These are phyloP conservation scores for Neoboletus subvelutipes DNA, from an alignment of 768 basidiomycete species.

Conservation along the genomic window DNA sequence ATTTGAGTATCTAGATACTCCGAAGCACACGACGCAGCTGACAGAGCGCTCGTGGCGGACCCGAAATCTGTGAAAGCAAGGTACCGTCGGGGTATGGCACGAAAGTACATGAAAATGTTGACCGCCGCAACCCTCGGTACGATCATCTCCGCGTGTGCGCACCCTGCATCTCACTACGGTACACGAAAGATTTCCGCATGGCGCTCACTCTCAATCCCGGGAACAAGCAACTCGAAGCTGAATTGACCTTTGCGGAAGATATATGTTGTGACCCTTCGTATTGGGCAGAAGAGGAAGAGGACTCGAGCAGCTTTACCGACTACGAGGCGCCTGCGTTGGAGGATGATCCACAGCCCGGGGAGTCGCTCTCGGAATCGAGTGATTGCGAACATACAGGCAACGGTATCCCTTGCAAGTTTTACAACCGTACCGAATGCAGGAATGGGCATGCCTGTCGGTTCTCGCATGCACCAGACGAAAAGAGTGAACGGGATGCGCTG, in stretches of 20 bases:
- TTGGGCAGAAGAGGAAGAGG: neutral
- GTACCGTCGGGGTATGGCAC: slow-evolving; percentile 35
- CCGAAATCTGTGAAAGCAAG: slow-evolving; percentile 36
- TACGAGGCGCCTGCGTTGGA: slow-evolving; percentile 14
- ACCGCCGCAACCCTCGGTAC: slow-evolving; percentile 26
- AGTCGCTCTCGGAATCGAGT: slow-evolving; percentile 51
- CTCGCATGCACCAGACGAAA: slow-evolving; percentile 55
- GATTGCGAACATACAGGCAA: slow-evolving; percentile 54
- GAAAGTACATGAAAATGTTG: slow-evolving; percentile 26
- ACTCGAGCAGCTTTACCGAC: slow-evolving; percentile 7
- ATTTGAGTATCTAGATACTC: slow-evolving; percentile 17
- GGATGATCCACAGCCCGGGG: slow-evolving; percentile 36
- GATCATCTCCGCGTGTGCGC: neutral
- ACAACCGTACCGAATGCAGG: slow-evolving; percentile 53
- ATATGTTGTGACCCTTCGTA: neutral
- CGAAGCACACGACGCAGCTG: slow-evolving; percentile 32
- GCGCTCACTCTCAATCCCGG: slow-evolving; percentile 29
- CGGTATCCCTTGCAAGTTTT: slow-evolving; percentile 52
- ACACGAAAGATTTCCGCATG: slow-evolving; percentile 27
- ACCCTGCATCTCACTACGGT: neutral
- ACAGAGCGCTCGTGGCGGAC: slow-evolving; percentile 28
- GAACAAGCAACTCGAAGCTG: slow-evolving; percentile 18
- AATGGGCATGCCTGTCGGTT: slow-evolving; percentile 43
- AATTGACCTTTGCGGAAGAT: slow-evolving; percentile 14
- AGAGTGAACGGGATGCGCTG: slow-evolving; percentile 56